A percentile compares a stretch with the other conserved stretches of the same genome.
phyloP scores from a whole-genome alignment of 108 stramenopile species.

The Stephanodiscus triporus region DNA sequence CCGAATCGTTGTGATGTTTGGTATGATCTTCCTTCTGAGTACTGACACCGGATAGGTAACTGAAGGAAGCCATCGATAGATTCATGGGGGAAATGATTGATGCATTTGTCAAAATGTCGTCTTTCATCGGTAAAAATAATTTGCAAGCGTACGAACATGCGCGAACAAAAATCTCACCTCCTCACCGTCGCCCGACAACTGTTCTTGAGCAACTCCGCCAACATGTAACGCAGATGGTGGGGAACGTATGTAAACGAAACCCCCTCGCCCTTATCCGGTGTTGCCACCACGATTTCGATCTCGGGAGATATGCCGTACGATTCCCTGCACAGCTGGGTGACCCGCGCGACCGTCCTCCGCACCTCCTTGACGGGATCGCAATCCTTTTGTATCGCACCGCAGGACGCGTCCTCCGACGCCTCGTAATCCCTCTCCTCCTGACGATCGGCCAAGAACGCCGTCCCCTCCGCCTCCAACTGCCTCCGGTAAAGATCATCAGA shows the following conservation, averaged over 20 bases:
- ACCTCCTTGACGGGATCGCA: constrained; percentile 75
- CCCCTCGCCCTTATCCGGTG: constrained; percentile 28
- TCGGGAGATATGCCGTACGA: constrained; percentile 79
- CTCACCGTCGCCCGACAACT: constrained; percentile 90
- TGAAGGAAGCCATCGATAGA: constrained; percentile 7
- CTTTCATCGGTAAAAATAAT: not conserved
- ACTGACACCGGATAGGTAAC: constrained; percentile 34
- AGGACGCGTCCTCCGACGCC: constrained; percentile 26
- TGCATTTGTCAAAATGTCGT: not conserved
- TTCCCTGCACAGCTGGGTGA: constrained; percentile 61
- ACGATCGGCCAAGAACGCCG: constrained; percentile 26
- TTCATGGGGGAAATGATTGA: no score
- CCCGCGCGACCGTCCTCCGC: constrained; percentile 57
- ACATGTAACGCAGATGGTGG: constrained; percentile 95
- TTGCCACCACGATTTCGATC: constrained; percentile 76
- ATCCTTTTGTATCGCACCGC: constrained; percentile 80
- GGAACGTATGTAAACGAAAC: constrained; percentile 86
- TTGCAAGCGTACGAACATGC: not conserved
- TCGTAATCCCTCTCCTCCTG: constrained; percentile 1
- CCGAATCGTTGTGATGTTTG: constrained; percentile 35
- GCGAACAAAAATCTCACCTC: constrained; percentile 38
- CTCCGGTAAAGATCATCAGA: constrained; percentile 38
- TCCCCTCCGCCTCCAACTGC: constrained; percentile 39
- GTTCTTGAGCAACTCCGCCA: constrained; percentile 97
- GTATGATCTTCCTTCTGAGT: constrained; percentile 51